Evolutionary conservation across 768 basidiomycete genomes (phyloP).

Genomic region (Pluteus cervinus): DNA sequence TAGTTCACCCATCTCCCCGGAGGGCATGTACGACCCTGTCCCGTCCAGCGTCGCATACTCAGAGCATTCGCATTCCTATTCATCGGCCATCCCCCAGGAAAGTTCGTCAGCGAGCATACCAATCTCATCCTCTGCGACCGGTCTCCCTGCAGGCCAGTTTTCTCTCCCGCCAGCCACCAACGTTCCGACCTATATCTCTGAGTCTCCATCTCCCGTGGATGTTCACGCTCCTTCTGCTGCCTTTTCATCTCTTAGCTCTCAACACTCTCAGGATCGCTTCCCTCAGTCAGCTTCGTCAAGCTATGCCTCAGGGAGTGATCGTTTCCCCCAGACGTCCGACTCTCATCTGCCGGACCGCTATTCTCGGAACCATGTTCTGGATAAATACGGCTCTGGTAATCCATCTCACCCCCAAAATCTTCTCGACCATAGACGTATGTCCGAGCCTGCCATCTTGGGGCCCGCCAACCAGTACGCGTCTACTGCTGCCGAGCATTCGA

Average conservation of each 20-base stretch:
- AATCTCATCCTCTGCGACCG: constrained; percentile 21
- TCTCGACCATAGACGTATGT: constrained; percentile 63
- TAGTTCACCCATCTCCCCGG: constrained; percentile 24
- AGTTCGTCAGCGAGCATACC: too few relatives aligned
- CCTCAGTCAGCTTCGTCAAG: constrained; percentile 33
- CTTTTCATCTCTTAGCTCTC: constrained; percentile 34
- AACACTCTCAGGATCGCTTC: constrained; percentile 40
- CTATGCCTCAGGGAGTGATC: constrained; percentile 36
- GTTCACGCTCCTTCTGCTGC: constrained; percentile 29
- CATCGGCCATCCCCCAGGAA: constrained; percentile 13
- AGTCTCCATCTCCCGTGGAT: constrained; percentile 41
- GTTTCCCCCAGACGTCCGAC: constrained; percentile 27
- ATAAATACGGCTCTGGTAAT: constrained; percentile 29
- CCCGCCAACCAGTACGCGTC: constrained; percentile 32
- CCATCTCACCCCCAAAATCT: constrained; percentile 27
- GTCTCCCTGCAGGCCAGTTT: constrained; percentile 17
- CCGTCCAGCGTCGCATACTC: too few relatives aligned
- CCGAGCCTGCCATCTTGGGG: constrained; percentile 50
- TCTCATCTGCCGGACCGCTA: constrained; percentile 31
- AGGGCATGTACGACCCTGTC: constrained; percentile 28
- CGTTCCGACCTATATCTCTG: constrained; percentile 24
- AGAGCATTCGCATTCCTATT: constrained; percentile 17
- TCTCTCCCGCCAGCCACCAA: too few relatives aligned
- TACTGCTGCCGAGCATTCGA: constrained; percentile 21
- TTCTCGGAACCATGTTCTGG: constrained; percentile 26